Base-by-base conservation (phyloP, 768 basidiomycete species). In the Glaciozyma martinii region DNA sequence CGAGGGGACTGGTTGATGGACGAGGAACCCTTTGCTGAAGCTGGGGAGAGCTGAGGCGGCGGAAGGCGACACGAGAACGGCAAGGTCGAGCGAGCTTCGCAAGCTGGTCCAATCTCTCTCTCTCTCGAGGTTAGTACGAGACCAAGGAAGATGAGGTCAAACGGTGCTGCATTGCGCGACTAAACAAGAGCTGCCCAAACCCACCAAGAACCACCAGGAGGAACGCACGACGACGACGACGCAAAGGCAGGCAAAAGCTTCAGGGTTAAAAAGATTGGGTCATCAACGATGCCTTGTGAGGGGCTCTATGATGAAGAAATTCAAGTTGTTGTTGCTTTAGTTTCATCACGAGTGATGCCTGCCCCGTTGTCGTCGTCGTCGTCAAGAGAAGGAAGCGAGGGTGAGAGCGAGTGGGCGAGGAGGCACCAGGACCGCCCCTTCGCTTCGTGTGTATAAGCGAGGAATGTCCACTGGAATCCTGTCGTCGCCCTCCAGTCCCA, bases 191-290 rank as follows among this genome's bases (percentile, higher is more conserved):
- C 44, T 46, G 16, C 7, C n/a, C 44, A 46, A 46, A n/a, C 16
- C 19, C 44, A 10, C n/a, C 6, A 46, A 46, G n/a, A n/a, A n/a
- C n/a, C n/a, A n/a, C n/a, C n/a, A n/a, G n/a, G n/a, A n/a, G n/a
- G n/a, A n/a, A n/a, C n/a, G n/a, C 44, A 18, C 44, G 44, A 33
- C 33, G 33, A 33, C 33, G 33, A 33, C 33, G 44, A 30, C 12
- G 52, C 56, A 18, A 33, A 19, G 29, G 29, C 29, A 27, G 21
- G 30, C 18, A 9, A 54, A 54, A 30, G 53, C 62, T 60, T 67
- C 66, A 67, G 66, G 66, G 66, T 67, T 67, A 67, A 67, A 67
- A 67, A 67, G 66, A 12, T 21, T 42, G 54, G 37, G 37, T 33
- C 56, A 54, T 59, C 56, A 54, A 54, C 30, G 53, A 25, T 18